phyloP scores from a whole-genome alignment of 176 grass and related monocot species.

The Oryza nivara region DNA sequence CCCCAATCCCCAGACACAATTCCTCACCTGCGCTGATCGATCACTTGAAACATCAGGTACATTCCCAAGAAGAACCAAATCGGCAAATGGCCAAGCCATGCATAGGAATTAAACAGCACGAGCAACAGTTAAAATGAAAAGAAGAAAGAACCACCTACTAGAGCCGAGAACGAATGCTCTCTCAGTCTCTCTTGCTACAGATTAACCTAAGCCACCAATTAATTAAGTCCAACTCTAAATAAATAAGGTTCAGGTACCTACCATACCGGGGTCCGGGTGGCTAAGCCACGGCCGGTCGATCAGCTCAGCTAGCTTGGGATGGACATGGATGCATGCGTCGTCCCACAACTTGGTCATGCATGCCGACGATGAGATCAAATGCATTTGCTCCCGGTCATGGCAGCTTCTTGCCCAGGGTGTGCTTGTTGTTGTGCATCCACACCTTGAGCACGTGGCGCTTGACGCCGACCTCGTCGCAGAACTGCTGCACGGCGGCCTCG shows the following conservation, averaged over 20 bases:
- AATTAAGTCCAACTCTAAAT: conserved; percentile 1
- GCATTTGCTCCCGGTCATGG: conserved; percentile 31
- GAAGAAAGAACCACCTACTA: conserved; percentile 25
- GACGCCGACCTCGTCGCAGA: conserved; percentile 83
- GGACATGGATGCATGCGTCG: not conserved
- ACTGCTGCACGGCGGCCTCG: conserved; percentile 82
- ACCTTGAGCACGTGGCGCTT: conserved; percentile 94
- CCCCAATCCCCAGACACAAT: conserved; percentile 44
- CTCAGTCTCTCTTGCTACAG: conserved; percentile 14
- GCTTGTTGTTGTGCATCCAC: conserved; percentile 99
- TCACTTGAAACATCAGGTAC: conserved; percentile 24
- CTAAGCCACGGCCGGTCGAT: conserved; percentile 1
- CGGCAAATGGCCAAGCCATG: conserved; percentile 41
- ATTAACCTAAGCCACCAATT: conserved; percentile 38
- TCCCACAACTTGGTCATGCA: not conserved
- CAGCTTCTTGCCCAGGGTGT: conserved; percentile 91
- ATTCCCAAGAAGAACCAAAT: conserved; percentile 50
- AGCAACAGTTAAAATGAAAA: conserved; percentile 13
- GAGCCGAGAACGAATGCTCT: conserved; percentile 39
- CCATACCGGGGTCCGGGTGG: not conserved
- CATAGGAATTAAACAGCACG: conserved; percentile 38
- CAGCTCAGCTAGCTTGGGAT: not conserved
- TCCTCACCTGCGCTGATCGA: conserved; percentile 11
- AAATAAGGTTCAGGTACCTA: conserved; percentile 43
- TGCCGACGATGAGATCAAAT: not conserved